Conservation (phyloP, 2,329 filamentous ascomycete genomes). For the Xylaria sp. region DNA sequence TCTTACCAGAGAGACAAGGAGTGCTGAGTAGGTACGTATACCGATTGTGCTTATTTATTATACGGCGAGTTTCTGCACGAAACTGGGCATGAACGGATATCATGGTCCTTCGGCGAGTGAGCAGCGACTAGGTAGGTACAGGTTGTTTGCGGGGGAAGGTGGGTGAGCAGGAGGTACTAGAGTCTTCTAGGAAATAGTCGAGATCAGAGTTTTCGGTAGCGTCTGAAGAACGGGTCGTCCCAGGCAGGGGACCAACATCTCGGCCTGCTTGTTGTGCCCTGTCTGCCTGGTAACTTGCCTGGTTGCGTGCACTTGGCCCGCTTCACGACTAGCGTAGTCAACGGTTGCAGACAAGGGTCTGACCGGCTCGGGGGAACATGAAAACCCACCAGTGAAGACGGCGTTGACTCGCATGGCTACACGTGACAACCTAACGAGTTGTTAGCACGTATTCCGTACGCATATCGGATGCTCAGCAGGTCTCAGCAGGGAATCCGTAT, state of each 20-base stretch:
- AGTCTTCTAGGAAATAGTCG: constrained; percentile 12
- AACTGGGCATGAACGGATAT: constrained; percentile 3
- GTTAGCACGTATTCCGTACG: not conserved
- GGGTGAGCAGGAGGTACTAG: not conserved
- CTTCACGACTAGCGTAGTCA: constrained; percentile 22
- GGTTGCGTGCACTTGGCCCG: constrained; percentile 17
- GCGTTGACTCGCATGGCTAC: constrained; percentile 5
- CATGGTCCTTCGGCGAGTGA: constrained; percentile 21
- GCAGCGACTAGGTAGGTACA: constrained; percentile 11
- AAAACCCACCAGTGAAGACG: constrained; percentile 25
- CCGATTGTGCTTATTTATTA: constrained; percentile 39
- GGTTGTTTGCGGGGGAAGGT: constrained; percentile 20
- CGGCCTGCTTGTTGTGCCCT: constrained; percentile 26
- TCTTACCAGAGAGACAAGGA: constrained; percentile 39
- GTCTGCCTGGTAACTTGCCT: no score
- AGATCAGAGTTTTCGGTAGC: constrained; percentile 26
- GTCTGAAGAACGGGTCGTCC: constrained; percentile 21
- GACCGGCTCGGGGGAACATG: constrained; percentile 23
- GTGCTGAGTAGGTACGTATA: constrained; percentile 37
- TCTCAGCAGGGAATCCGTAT: not conserved
- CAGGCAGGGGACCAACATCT: constrained; percentile 22
- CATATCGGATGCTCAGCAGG: not conserved
- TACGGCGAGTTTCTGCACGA: constrained; percentile 34
- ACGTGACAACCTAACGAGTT: not conserved
- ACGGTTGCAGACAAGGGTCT: constrained; percentile 23